Conservation (phyloP, 306 rosid genomes). For the cucumber (Cucumis sativus) region DNA sequence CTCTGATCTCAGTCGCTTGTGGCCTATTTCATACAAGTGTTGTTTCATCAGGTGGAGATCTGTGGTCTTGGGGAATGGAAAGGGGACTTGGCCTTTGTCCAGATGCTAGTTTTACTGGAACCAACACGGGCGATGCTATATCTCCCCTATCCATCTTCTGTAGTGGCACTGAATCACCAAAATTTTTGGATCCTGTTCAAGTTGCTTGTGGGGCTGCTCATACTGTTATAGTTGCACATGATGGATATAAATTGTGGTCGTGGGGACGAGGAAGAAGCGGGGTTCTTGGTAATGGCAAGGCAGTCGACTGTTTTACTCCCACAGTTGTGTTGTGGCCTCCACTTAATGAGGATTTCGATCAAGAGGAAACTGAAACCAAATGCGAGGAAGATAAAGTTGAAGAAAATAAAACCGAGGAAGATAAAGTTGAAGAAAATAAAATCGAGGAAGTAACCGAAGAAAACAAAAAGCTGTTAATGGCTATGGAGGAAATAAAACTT, state of each 20-base stretch:
- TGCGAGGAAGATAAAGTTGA: slow-evolving; percentile 25
- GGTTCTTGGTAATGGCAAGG: slow-evolving; percentile 70
- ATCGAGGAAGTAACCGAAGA: slow-evolving; percentile 19
- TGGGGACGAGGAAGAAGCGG: slow-evolving; percentile 95
- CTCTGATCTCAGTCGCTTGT: slow-evolving; percentile 50
- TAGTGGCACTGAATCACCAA: slow-evolving; percentile 18
- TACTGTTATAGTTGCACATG: slow-evolving; percentile 50
- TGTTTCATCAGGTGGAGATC: slow-evolving; percentile 68
- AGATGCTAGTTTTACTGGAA: slow-evolving; percentile 42
- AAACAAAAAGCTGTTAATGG: slow-evolving; percentile 33
- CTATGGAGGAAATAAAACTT: slow-evolving; percentile 45
- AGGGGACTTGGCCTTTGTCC: slow-evolving; percentile 94
- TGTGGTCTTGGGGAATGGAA: slow-evolving; percentile 99
- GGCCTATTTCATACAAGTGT: slow-evolving; percentile 85
- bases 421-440: slow-evolving; percentile 19
- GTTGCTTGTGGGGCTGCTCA: slow-evolving; percentile 91
- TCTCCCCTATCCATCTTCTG: slow-evolving; percentile 40
- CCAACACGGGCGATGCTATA: slow-evolving; percentile 61
- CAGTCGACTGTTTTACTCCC: slow-evolving; percentile 43
- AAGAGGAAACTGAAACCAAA: slow-evolving; percentile 29
- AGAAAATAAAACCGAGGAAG: slow-evolving; percentile 21
- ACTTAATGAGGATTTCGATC: slow-evolving; percentile 27
- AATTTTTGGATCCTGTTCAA: slow-evolving; percentile 50
- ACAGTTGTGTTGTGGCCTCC: slow-evolving; percentile 58
- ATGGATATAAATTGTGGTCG: slow-evolving; percentile 68